These are phyloP conservation scores for Plantago lanceolata DNA, from an alignment of 305 asterid genomes.

Conservation along the genomic window DNA sequence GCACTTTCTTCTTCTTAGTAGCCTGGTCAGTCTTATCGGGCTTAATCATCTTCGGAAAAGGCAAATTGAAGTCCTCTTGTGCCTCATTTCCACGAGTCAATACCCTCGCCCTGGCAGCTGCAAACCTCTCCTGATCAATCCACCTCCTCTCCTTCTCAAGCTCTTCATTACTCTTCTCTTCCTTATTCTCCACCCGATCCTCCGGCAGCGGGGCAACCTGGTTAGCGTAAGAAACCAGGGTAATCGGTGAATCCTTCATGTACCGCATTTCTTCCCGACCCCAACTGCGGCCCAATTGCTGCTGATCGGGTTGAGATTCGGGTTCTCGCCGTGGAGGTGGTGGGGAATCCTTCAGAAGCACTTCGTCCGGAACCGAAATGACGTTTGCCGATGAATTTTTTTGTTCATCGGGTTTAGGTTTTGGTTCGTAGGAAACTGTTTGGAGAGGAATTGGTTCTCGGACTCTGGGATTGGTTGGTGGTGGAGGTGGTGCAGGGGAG, in stretches of 20 bases:
- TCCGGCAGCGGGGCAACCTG: conserved; percentile 95
- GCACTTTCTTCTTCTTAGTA: conserved; percentile 48
- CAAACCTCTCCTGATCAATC: conserved; percentile 36
- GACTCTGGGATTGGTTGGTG: conserved; percentile 25
- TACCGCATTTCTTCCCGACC: conserved; percentile 73
- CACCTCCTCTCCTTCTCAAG: conserved; percentile 60
- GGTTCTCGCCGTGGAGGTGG: conserved; percentile 10
- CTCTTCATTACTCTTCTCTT: conserved; percentile 38
- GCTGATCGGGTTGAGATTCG: conserved; percentile 27
- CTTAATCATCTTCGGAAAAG: conserved; percentile 67
- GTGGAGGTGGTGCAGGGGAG: conserved; percentile 31
- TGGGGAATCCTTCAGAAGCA: no score
- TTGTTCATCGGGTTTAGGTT: conserved; percentile 48
- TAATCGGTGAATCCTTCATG: conserved; percentile 48
- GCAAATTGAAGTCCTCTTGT: conserved; percentile 49
- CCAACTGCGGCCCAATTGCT: conserved; percentile 36
- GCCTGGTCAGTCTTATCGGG: conserved; percentile 34
- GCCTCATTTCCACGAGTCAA: conserved; percentile 30
- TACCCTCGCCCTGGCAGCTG: conserved; percentile 28
- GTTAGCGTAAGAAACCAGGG: conserved; percentile 59
- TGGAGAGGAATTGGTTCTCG: conserved; percentile 42
- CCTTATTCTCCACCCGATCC: conserved; percentile 37
- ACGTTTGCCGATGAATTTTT: no score
- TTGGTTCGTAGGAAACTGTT: conserved; percentile 70
- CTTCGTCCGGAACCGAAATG: no score